Base-by-base conservation (phyloP, 352 stramenopile genomes). In the Blastocystis sp. region DNA sequence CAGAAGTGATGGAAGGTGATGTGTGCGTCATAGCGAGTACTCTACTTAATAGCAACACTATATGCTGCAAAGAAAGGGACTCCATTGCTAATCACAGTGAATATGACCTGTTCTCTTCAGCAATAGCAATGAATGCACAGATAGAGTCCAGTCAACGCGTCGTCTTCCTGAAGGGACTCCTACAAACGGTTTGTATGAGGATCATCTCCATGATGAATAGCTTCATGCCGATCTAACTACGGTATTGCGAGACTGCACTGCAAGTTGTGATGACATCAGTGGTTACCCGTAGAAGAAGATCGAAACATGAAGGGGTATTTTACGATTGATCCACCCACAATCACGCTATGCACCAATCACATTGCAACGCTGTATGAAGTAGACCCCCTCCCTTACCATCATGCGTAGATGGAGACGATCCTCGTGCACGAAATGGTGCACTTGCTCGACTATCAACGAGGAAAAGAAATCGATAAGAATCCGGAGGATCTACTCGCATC, bases 341-440 rank as follows among this genome's bases (percentile, higher is more conserved):
- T 84, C 1, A 63, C 34, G 6, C 11, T 84, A 52, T 84, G 74
- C 43, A 43, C n/a, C 3, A 59, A 84, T 17, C 74, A 84, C 21
- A 69, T 84, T 69, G 14, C 65, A n/a, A 42, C 45, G 17, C 34
- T 69, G 45, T 11, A 34, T 24, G 74, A 84, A 57, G 66, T 76
- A 1, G 19, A 17, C 34, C 14, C 40, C 6, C 24, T 45, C 3
- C 7, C 17, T 45, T 45, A 24, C 17, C 4, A 42, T n/a, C 4
- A 76, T 57, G 66, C 14, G 1, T 76, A 76, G 74, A 14, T 84
- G 19, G 74, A 69, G 24, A 84, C 28, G 11, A 54, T 84, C 9
- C 40, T 84, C 19, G 57, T 34, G n/a, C 74, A 84, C 48, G 74
- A 84, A 28, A 7, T 84, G n/a, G 45, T 45, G 21, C 74, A 84